phyloP scores from a whole-genome alignment of 2,329 filamentous ascomycete genomes.

The Penicillium fuscoglaucum region DNA sequence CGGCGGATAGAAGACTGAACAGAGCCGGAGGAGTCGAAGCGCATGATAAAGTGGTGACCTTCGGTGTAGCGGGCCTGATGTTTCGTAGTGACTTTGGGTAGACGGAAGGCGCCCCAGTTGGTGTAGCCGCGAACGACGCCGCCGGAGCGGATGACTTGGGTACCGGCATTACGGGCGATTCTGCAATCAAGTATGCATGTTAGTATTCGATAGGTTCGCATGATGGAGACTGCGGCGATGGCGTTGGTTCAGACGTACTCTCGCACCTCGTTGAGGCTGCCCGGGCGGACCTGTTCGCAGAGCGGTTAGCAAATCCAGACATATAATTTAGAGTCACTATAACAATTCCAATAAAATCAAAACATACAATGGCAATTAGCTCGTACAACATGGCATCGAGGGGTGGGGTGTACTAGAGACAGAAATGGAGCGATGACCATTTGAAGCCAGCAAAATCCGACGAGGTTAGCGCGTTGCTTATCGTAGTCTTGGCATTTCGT shows the following conservation, averaged over 20 bases:
- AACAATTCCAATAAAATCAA: not conserved
- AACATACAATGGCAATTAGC: conserved; percentile 85
- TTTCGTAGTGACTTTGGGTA: conserved; percentile 75
- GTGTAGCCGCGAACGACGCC: conserved; percentile 89
- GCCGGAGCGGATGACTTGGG: conserved; percentile 75
- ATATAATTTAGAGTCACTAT: not conserved
- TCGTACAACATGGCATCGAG: conserved; percentile 81
- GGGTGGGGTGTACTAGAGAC: conserved; percentile 23
- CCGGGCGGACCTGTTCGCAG: conserved; percentile 75
- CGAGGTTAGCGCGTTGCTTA: conserved; percentile 28
- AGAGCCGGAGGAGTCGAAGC: conserved; percentile 77
- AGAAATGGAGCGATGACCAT: conserved; percentile 19
- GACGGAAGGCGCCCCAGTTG: conserved; percentile 92
- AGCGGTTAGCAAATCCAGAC: conserved; percentile 15
- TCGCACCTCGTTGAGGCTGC: conserved; percentile 87
- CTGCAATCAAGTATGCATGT: conserved; percentile 48
- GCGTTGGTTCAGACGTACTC: conserved; percentile 63
- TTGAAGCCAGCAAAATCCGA: conserved; percentile 27
- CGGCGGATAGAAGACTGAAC: conserved; percentile 74
- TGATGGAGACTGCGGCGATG: conserved; percentile 5
- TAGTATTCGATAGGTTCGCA: conserved; percentile 8
- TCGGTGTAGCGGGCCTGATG: conserved; percentile 80
- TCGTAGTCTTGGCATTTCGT: conserved; percentile 32
- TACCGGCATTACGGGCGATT: conserved; percentile 83
- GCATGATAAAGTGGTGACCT: conserved; percentile 97